phyloP scores from a whole-genome alignment of 192 early-diverging fungal species.

The Backusella luteola region DNA sequence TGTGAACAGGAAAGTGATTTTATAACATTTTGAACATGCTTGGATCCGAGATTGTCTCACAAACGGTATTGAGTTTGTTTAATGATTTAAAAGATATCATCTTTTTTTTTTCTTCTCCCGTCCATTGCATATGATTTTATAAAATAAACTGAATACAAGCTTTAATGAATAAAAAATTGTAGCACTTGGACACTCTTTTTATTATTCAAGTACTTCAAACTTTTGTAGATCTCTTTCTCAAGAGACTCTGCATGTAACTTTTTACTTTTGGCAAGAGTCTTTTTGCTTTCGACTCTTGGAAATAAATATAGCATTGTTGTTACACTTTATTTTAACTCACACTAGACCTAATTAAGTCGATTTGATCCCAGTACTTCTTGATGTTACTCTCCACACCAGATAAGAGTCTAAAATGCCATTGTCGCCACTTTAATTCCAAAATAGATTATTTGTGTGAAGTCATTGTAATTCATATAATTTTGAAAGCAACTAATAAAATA shows the following conservation, averaged over 20 bases:
- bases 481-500: background rate
- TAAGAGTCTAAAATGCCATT: background rate
- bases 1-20: background rate
- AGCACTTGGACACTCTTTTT: background rate
- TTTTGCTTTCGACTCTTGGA: background rate
- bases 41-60: background rate
- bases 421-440: background rate
- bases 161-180: background rate
- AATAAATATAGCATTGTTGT: background rate
- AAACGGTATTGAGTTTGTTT: background rate
- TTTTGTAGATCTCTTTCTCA: background rate
- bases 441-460: background rate
- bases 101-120: background rate
- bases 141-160: background rate
- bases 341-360: background rate
- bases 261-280: background rate
- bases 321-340: constrained; percentile 1
- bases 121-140: background rate
- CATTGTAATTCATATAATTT: background rate
- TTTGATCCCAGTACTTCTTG: constrained; percentile 2
- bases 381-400: background rate
- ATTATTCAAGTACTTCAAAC: background rate
- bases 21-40: background rate
- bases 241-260: background rate
- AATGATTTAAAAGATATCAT: background rate